These are phyloP conservation scores for Aspergillus clavatus DNA, from an alignment of 2,329 filamentous ascomycete genomes.

Conservation along the genomic window DNA sequence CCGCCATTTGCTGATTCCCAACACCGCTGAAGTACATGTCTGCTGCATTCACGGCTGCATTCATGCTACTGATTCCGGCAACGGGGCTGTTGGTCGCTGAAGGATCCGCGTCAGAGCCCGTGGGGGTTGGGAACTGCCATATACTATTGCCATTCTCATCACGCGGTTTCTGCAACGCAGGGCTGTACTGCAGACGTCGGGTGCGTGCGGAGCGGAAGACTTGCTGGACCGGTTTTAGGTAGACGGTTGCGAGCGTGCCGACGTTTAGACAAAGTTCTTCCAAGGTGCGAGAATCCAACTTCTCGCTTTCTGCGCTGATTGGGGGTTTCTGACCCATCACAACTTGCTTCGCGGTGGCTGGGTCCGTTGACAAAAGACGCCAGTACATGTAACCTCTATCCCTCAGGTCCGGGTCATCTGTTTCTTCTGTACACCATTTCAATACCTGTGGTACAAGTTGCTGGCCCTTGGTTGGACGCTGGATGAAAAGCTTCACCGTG, in stretches of 20 bases:
- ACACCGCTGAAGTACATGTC: slow-evolving; percentile 84
- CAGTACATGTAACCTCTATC: slow-evolving; percentile 99
- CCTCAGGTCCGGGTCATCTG: slow-evolving; percentile 94
- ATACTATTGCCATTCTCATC: slow-evolving; percentile 36
- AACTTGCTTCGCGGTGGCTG: slow-evolving; percentile 75
- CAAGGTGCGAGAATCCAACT: slow-evolving; percentile 80
- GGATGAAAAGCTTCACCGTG: slow-evolving; percentile 96
- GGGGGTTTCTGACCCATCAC: slow-evolving; percentile 98
- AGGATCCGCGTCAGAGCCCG: slow-evolving; percentile 27
- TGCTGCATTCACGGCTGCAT: slow-evolving; percentile 73
- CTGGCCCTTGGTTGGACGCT: slow-evolving; percentile 89
- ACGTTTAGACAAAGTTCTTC: slow-evolving; percentile 98
- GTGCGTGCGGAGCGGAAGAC: slow-evolving; percentile 89
- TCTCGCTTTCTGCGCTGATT: slow-evolving; percentile 94
- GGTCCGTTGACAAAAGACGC: slow-evolving; percentile 89
- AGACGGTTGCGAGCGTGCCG: slow-evolving; percentile 92
- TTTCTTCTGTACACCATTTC: slow-evolving; percentile 98
- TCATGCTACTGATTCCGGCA: slow-evolving; percentile 48
- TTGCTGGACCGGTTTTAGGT: slow-evolving; percentile 94
- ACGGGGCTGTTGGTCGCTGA: slow-evolving; percentile 24
- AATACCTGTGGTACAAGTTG: slow-evolving; percentile 89
- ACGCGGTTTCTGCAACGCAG: slow-evolving; percentile 71
- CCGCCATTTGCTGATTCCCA: slow-evolving; percentile 67
- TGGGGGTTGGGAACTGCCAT: slow-evolving; percentile 35
- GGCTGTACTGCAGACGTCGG: slow-evolving; percentile 72